A percentile compares a stretch with the other conserved stretches of the same genome.
These are phyloP conservation scores for Blumeriella jaapii DNA, from an alignment of 2,329 filamentous ascomycete genomes.

Conservation along the genomic window DNA sequence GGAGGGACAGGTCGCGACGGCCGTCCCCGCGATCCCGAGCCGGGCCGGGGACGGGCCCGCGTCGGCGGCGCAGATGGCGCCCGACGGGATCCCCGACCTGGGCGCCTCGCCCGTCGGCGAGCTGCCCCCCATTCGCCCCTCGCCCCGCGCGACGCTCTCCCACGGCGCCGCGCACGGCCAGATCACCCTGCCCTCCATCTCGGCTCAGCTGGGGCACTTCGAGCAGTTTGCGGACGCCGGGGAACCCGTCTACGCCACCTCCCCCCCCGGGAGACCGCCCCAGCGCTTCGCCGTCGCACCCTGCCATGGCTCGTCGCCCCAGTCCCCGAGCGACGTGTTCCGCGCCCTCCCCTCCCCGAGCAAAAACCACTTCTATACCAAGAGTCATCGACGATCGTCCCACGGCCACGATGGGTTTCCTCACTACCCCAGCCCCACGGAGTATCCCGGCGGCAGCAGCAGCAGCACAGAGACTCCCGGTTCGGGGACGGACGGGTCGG, in stretches of 20 bases:
- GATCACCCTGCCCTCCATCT: constrained; percentile 25
- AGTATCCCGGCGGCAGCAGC: constrained; percentile 27
- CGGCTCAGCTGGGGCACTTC: constrained; percentile 23
- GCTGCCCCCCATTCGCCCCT: constrained; percentile 23
- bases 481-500: constrained; percentile 35
- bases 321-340: constrained; percentile 23
- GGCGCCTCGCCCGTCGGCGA: constrained; percentile 13
- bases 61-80: constrained; percentile 7
- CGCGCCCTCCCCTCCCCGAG: constrained; percentile 32
- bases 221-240: constrained; percentile 19
- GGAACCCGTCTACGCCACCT: constrained; percentile 20
- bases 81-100: constrained; percentile 15
- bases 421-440: constrained; percentile 17
- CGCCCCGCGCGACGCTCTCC: constrained; percentile 19
- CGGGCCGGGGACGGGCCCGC: constrained; percentile 8
- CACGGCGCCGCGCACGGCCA: constrained; percentile 18
- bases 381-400: constrained; percentile 19
- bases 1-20: constrained; percentile 15
- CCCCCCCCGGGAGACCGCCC: constrained; percentile 20
- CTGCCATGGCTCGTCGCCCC: constrained; percentile 23
- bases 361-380: constrained; percentile 11
- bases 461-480: constrained; percentile 32
- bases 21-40: constrained; percentile 14
- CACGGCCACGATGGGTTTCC: constrained; percentile 14
- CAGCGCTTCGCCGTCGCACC: constrained; percentile 17